A percentile compares a stretch with the other conserved stretches of the same genome.
phyloP scores from a whole-genome alignment of 2,329 filamentous ascomycete species.

The Endoconidiophora laricicola region DNA sequence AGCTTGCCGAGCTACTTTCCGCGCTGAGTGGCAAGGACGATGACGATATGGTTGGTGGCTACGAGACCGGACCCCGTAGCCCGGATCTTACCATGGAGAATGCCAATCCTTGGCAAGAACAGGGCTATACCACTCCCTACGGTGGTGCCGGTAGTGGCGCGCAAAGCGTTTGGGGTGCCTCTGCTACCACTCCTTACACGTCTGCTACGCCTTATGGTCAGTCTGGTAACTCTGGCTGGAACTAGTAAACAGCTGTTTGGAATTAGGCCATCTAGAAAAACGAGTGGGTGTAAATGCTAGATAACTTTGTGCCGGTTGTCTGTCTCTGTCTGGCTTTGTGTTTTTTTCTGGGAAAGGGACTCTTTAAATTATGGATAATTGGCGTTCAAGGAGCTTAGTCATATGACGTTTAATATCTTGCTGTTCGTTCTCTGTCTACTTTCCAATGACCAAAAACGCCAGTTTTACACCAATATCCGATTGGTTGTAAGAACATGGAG shows the following conservation, averaged over 20 bases:
- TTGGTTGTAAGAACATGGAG: too few relatives aligned
- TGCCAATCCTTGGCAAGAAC: conserved; percentile 39
- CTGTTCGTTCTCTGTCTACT: too few relatives aligned
- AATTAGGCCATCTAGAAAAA: background rate
- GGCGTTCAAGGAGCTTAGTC: conserved; percentile 1
- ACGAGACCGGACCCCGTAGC: conserved; percentile 48
- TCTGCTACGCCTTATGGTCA: conserved; percentile 28
- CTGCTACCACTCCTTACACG: conserved; percentile 29
- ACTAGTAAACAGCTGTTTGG: conserved; percentile 1
- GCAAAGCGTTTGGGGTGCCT: conserved; percentile 46
- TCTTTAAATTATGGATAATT: conserved; percentile 2
- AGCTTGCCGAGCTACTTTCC: conserved; percentile 66
- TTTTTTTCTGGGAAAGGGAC: conserved; percentile 3
- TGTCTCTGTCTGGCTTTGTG: background rate
- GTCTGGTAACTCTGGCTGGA: conserved; percentile 14
- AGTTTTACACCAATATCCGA: too few relatives aligned
- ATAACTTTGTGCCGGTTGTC: background rate
- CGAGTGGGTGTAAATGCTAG: background rate
- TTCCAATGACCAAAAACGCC: too few relatives aligned
- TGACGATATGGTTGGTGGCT: conserved; percentile 21
- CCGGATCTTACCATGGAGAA: conserved; percentile 46
- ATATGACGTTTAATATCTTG: background rate
- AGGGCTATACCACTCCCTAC: conserved; percentile 56
- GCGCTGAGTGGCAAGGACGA: conserved; percentile 41
- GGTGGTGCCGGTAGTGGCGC: conserved; percentile 37